Conservation (phyloP, 108 stramenopile species). For the Conticribra guillardii region DNA sequence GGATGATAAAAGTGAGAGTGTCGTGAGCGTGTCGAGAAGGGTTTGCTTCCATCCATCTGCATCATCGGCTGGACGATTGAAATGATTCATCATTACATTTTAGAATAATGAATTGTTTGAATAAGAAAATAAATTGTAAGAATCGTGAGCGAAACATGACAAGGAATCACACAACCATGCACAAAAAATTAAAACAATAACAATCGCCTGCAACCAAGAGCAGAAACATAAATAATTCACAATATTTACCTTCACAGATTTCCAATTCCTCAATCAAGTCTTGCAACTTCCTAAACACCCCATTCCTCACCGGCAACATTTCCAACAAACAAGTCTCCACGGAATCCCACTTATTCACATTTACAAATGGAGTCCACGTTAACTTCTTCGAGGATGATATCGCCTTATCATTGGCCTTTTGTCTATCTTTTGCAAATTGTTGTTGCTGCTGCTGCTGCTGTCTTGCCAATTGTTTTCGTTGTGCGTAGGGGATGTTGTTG, state of each 20-base stretch:
- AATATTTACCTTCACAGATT: conserved; percentile 4
- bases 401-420: conserved; percentile 15
- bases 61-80: conserved; percentile 8
- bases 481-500: conserved; percentile 43
- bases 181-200: too few species aligned
- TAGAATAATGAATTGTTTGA: too few species aligned
- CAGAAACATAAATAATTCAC: background rate
- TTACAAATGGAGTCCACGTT: conserved; percentile 48
- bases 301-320: conserved; percentile 76
- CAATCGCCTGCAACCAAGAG: too few species aligned
- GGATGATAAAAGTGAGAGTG: conserved; percentile 53
- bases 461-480: conserved; percentile 13
- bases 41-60: conserved; percentile 50
- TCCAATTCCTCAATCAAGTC: conserved; percentile 53
- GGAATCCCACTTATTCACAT: conserved; percentile 34
- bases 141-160: too few species aligned
- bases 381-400: conserved; percentile 18
- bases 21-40: conserved; percentile 35
- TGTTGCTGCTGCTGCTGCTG: conserved; percentile 33
- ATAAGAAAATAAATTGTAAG: too few species aligned
- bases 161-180: too few species aligned
- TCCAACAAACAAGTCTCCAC: conserved; percentile 67
- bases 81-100: too few species aligned
- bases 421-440: conserved; percentile 24
- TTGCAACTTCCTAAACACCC: conserved; percentile 67